Conservation (phyloP, 768 basidiomycete genomes). For the Leccinum arenicola region DNA sequence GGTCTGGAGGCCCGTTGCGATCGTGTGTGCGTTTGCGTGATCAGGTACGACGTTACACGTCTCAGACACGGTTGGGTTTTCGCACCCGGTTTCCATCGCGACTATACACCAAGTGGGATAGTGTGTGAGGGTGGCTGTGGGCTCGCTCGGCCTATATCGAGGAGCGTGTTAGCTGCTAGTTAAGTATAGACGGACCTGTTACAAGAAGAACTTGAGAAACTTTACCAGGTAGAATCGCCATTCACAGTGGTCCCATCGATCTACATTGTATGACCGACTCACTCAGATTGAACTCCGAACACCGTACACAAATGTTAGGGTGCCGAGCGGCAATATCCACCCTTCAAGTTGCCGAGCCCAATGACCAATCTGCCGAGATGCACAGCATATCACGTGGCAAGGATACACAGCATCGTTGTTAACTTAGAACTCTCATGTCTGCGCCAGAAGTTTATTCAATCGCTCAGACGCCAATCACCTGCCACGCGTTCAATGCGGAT, state of each 20-base stretch:
- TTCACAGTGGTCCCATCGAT: no score
- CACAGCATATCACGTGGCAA: constrained; percentile 8
- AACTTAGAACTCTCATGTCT: constrained; percentile 44
- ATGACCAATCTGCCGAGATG: no score
- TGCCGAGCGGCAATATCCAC: no score
- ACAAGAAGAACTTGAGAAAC: no score
- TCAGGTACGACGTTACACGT: neutral
- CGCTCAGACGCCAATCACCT: constrained; percentile 81
- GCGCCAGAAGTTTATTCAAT: constrained; percentile 75
- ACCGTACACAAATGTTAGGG: no score
- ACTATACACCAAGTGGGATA: neutral
- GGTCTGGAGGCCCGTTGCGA: neutral
- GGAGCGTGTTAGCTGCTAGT: no score
- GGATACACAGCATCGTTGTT: neutral
- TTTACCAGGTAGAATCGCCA: no score
- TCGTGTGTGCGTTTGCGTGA: neutral
- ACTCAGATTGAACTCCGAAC: no score
- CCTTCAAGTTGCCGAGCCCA: no score
- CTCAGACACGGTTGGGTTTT: neutral
- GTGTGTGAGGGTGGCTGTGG: neutral
- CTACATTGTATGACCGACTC: no score
- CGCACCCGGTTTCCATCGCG: neutral
- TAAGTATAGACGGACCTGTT: no score
- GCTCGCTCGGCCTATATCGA: no score
- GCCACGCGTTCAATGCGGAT: constrained; percentile 89